Base-by-base conservation (phyloP, 495 filamentous ascomycete species). In the Talaromyces adpressus region DNA sequence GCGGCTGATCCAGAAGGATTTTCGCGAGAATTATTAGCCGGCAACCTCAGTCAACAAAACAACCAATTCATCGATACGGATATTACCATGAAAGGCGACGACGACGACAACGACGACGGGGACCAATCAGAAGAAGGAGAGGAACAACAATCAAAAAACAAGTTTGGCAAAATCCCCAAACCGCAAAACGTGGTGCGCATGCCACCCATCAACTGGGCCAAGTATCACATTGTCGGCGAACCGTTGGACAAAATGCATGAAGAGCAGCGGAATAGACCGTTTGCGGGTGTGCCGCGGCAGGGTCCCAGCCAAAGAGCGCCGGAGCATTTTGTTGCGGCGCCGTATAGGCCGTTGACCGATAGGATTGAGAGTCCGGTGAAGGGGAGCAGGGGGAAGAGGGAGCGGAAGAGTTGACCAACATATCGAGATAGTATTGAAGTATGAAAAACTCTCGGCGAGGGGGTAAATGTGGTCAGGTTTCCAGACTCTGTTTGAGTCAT, bases 161-260 rank as follows among this genome's bases (percentile, higher is more conserved):
- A 65, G 3, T 78, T 86, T 32, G 79, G 77, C 18, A 78, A 73
- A 22, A 82, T 97, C 1, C 92, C 92, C 0, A 80, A 79, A 20
- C 85, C 89, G n/a, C 92, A 97, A 75, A 91, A 87, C 66, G 77
- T 97, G 2, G 85, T 94, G 8, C 87, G 92, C 36, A 89, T 85
- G 77, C 92, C 92, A 25, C 87, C 90, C 2, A 84, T 97, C 63
- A 95, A 95, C 77, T 97, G 92, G 92, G 84, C 85, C 6, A 91
- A 95, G 70, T 97, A 97, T 71, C 88, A 88, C 63, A 79, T 96
- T 18, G 86, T 92, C 1, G 92, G 91, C 27, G 87, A 89, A 62
- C 80, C 88, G 11, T 75, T 97, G 52, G 91, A 96, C 71, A 88
- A 87, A 72, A 79, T 96, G 66, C 92, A 97, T 75, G 82, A 84